Conservation (phyloP, 352 stramenopile species). For the Elongisporangium prolatum region DNA sequence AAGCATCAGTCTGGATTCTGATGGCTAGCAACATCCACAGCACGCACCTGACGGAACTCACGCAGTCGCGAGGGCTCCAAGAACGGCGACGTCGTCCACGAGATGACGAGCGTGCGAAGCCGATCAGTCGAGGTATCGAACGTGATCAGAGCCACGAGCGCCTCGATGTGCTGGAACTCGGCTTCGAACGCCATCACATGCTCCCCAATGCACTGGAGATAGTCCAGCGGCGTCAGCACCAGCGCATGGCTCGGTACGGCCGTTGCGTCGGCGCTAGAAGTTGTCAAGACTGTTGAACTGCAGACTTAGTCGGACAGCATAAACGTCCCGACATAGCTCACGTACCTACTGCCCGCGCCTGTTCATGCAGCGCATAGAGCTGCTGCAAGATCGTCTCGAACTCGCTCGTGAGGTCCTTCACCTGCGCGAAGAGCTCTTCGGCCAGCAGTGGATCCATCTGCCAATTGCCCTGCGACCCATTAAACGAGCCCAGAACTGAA, state of each 20-base stretch:
- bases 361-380: conserved; percentile 51
- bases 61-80: conserved; percentile 43
- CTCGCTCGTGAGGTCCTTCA: conserved; percentile 34
- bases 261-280: background rate
- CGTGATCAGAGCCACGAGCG: conserved; percentile 51
- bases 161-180: conserved; percentile 79
- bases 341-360: conserved; percentile 32
- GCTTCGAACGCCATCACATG: conserved; percentile 70
- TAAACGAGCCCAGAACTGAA: conserved; percentile 7
- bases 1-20: background rate
- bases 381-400: conserved; percentile 51
- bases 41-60: conserved; percentile 44
- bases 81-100: conserved; percentile 78
- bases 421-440: conserved; percentile 63
- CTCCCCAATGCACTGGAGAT: conserved; percentile 64
- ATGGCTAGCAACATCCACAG: too few relatives aligned
- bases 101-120: conserved; percentile 74
- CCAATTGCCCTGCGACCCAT: conserved; percentile 21
- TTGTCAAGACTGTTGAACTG: conserved; percentile 7
- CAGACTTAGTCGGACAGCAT: background rate
- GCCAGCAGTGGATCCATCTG: conserved; percentile 64
- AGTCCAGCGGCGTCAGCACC: conserved; percentile 45
- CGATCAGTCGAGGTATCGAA: conserved; percentile 69
- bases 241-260: conserved; percentile 10
- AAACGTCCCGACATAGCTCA: conserved; percentile 1